phyloP scores from a whole-genome alignment of 139 green algal species.

The Chlamydomonas urium region DNA sequence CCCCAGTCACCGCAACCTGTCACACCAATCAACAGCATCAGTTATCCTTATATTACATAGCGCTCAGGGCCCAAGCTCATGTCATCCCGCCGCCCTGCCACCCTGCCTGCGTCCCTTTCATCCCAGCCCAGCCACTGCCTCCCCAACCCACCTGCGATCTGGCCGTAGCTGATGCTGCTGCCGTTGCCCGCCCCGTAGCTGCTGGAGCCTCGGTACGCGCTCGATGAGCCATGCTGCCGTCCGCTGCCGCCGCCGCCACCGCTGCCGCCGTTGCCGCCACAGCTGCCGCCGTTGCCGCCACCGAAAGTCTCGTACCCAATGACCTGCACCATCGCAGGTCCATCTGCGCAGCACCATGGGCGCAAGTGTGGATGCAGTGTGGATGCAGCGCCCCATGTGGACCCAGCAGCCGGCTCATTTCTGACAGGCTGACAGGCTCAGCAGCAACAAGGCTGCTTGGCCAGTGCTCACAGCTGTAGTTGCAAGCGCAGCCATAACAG shows the following conservation, averaged over 20 bases:
- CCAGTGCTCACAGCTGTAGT: no score
- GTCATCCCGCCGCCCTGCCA: not conserved
- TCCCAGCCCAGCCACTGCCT: not conserved
- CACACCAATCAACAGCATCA: no score
- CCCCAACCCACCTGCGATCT: slow-evolving; percentile 27
- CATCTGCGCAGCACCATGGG: no score
- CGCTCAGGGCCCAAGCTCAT: no score
- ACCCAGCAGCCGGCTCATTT: not conserved
- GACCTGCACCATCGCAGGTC: slow-evolving; percentile 58
- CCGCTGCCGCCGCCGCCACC: not conserved
- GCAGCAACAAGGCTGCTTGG: no score
- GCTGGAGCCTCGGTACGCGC: not conserved
- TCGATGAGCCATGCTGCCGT: no score
- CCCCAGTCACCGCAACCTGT: no score
- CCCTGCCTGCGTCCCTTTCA: not conserved
- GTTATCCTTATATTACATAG: no score
- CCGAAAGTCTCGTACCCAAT: slow-evolving; percentile 45
- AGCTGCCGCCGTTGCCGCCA: slow-evolving; percentile 1
- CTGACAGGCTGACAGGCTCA: not conserved
- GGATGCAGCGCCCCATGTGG: not conserved
- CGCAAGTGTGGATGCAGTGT: not conserved
- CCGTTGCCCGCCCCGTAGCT: not conserved
- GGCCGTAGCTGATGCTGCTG: slow-evolving; percentile 19
- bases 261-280: not conserved
- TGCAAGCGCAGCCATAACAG: no score